These are phyloP conservation scores for Kondoa subrosea DNA, from an alignment of 768 basidiomycete species.

Conservation along the genomic window DNA sequence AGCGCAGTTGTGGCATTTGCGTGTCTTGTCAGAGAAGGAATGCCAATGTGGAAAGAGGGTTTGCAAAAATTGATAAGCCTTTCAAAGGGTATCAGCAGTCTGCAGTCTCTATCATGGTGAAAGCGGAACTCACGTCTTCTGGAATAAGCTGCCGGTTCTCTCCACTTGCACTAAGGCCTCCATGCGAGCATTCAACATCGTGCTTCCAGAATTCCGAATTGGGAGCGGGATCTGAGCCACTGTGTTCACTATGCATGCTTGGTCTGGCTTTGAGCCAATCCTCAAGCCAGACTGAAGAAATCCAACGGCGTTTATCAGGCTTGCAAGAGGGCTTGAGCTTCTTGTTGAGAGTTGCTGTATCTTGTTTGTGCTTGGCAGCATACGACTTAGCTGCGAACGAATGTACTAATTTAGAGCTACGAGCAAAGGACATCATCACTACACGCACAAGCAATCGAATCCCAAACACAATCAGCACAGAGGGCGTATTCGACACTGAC, in stretches of 20 bases:
- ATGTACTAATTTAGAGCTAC: too few species aligned
- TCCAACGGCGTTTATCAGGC: conserved; percentile 7
- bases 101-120: neutral
- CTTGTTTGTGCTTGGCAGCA: conserved; percentile 32
- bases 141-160: conserved; percentile 50
- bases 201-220: conserved; percentile 42
- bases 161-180: conserved; percentile 42
- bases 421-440: too few species aligned
- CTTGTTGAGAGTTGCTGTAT: conserved; percentile 50
- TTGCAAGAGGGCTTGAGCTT: conserved; percentile 61
- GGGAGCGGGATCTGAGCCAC: conserved; percentile 48
- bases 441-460: neutral
- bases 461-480: conserved; percentile 47
- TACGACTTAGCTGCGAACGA: neutral
- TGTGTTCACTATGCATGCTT: conserved; percentile 48
- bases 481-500: conserved; percentile 40
- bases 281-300: neutral
- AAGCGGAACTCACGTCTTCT: conserved; percentile 36
- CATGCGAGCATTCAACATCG: conserved; percentile 61
- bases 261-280: conserved; percentile 37
- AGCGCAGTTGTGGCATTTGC: conserved; percentile 51
- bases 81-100: too few species aligned
- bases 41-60: conserved; percentile 50
- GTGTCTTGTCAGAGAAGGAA: conserved; percentile 40
- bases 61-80: conserved; percentile 36